phyloP scores from a whole-genome alignment of 2,329 filamentous ascomycete species.

The Xylaria sp. region DNA sequence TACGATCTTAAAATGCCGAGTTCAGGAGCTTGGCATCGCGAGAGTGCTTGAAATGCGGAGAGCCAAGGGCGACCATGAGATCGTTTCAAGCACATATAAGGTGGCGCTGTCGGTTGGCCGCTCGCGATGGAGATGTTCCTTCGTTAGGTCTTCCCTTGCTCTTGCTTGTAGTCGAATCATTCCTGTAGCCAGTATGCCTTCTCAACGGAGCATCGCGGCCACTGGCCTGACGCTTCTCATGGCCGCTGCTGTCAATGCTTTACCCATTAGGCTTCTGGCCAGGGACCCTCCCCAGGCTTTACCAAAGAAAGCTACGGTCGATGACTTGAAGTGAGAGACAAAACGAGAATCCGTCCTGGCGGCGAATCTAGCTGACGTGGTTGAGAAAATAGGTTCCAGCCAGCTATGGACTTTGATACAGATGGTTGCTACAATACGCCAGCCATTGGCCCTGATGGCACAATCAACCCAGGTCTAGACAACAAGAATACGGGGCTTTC shows the following conservation, averaged over 20 bases:
- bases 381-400: conserved; percentile 42
- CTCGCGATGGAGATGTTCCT: neutral
- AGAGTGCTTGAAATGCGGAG: conserved; percentile 9
- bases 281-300: conserved; percentile 46
- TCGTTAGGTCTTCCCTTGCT: neutral
- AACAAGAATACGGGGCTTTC: conserved; percentile 46
- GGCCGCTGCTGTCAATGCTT: conserved; percentile 37
- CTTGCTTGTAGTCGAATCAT: neutral
- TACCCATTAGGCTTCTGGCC: conserved; percentile 39
- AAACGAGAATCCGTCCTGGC: neutral
- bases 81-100: conserved; percentile 24
- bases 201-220: conserved; percentile 40
- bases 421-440: conserved; percentile 56
- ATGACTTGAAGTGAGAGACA: conserved; percentile 44
- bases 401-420: conserved; percentile 52
- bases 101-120: neutral
- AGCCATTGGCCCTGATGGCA: conserved; percentile 52
- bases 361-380: neutral
- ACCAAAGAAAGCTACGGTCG: conserved; percentile 44
- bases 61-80: neutral
- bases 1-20: conserved; percentile 33
- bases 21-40: conserved; percentile 23
- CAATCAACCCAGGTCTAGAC: conserved; percentile 49
- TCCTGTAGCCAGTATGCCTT: conserved; percentile 41
- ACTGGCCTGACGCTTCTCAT: conserved; percentile 42